Evolutionary conservation across 2,329 filamentous ascomycete species (phyloP), one percentile per base, ranked within the genome.

Genomic region (Hypoxylon sp.): DNA sequence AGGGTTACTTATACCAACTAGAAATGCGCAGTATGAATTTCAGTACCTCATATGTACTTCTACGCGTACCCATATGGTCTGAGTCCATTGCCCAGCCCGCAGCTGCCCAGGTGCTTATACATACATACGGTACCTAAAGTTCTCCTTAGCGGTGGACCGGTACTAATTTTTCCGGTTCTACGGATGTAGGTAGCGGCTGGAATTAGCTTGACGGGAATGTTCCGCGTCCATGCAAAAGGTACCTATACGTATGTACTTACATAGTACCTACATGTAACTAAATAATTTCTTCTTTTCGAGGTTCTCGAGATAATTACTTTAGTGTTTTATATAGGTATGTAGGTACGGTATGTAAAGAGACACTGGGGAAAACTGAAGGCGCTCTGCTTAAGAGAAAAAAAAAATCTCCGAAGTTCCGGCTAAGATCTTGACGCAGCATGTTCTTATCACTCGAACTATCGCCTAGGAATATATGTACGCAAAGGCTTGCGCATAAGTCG

Each of bases 401-500:
- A 70, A 72, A 72, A 63, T 72, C 70, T 72, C 70, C 68, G 70
- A 72, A 53, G 53, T 37, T 70, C 67, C 60, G 70, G 68, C 56
- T 63, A 22, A 70, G 70, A 68, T 72, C 68, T 68, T 24, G 44
- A 61, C 59, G 31, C 53, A 65, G 67, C 67, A 70, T 65, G 64
- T 39, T 48, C 60, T 67, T 70, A 67, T 67, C 47, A 54, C 59
- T 59, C 19, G 14, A 59, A 42, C 37, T 55, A 59, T 57, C 26
- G 37, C 35, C 42, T 51, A 35, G 24, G 29, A 22, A 22, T 51
- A 59, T 47, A 50, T 42, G 31, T 65, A 44, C 51, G 63, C 47
- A 51, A 57, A 57, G 59, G 51, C 50, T 62, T 63, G 55, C 67
- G 68, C 65, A 63, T 67, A 66, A 62, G 56, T 67, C 62, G 63